Percentiles rank a stretch among this genome's conserved stretches.
Evolutionary conservation across 306 rosid species (phyloP).

Genomic region (Luffa acutangula): DNA sequence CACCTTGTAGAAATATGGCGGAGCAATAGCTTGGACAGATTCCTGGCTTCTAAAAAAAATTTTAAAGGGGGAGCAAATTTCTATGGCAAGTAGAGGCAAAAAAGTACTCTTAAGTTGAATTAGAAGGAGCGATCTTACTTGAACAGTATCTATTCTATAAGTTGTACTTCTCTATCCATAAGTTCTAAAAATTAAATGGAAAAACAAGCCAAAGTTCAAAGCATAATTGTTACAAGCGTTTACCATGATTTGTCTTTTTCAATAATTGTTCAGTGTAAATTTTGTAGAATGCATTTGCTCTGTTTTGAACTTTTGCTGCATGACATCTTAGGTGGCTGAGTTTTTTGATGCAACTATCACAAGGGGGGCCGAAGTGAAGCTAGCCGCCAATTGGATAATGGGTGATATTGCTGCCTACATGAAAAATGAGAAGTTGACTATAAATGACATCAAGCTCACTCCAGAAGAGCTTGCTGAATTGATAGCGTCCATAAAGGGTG

Average conservation of each 20-base stretch:
- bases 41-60: background rate
- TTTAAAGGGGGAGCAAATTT: background rate
- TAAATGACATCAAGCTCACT: slow-evolving; percentile 64
- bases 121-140: background rate
- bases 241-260: slow-evolving; percentile 6
- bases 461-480: slow-evolving; percentile 72
- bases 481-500: slow-evolving; percentile 74
- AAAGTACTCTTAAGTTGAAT: background rate
- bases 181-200: background rate
- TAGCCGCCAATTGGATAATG: slow-evolving; percentile 95
- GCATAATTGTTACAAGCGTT: slow-evolving; percentile 1
- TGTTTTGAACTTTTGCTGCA: slow-evolving; percentile 13
- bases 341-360: slow-evolving; percentile 72
- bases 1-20: background rate
- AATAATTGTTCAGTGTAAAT: background rate
- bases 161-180: background rate
- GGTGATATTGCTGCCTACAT: slow-evolving; percentile 80
- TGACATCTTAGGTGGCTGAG: slow-evolving; percentile 55
- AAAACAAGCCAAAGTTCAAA: slow-evolving; percentile 4
- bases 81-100: background rate
- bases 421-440: slow-evolving; percentile 79
- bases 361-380: slow-evolving; percentile 76
- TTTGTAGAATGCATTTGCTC: background rate
- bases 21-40: background rate
- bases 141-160: background rate